A percentile compares a stretch with the other conserved stretches of the same genome.
phyloP scores from a whole-genome alignment of 2,329 filamentous ascomycete species.

The Drechslera avenae region DNA sequence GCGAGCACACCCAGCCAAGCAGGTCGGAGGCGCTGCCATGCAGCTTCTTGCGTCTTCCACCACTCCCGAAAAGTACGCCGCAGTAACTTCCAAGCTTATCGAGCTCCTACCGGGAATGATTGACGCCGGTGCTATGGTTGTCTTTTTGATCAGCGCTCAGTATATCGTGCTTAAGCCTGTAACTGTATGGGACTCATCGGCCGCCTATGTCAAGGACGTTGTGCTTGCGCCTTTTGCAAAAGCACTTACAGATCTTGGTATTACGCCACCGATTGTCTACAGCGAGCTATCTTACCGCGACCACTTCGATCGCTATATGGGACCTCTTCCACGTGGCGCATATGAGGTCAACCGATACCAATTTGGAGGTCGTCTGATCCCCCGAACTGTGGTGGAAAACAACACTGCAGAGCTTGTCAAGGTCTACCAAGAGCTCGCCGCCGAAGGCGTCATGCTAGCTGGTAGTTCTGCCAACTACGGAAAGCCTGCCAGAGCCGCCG shows the following conservation, averaged over 20 bases:
- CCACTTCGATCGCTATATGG: slow-evolving; percentile 32
- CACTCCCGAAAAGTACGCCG: slow-evolving; percentile 22
- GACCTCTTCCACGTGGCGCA: slow-evolving; percentile 33
- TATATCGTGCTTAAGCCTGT: slow-evolving; percentile 13
- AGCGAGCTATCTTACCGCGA: slow-evolving; percentile 28
- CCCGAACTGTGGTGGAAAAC: slow-evolving; percentile 22
- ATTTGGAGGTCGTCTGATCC: slow-evolving; percentile 29
- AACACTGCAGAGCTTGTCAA: no score
- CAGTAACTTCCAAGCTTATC: slow-evolving; percentile 15
- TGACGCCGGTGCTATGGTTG: slow-evolving; percentile 27
- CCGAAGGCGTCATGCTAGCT: slow-evolving; percentile 23
- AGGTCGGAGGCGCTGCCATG: slow-evolving; percentile 30
- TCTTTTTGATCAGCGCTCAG: slow-evolving; percentile 21
- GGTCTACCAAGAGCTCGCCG: slow-evolving; percentile 18
- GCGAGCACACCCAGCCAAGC: slow-evolving; percentile 28
- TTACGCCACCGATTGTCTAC: slow-evolving; percentile 29
- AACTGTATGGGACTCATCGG: slow-evolving; percentile 11
- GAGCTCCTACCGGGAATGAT: slow-evolving; percentile 26
- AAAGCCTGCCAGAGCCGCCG: slow-evolving; percentile 17
- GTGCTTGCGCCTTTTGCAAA: slow-evolving; percentile 30
- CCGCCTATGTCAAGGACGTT: slow-evolving; percentile 24
- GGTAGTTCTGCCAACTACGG: slow-evolving; percentile 16
- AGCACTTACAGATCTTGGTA: slow-evolving; percentile 20
- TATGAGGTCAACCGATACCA: slow-evolving; percentile 25
- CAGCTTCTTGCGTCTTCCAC: slow-evolving; percentile 24